Conservation (phyloP, 257 asterid genomes). For the Lycium barbarum region DNA sequence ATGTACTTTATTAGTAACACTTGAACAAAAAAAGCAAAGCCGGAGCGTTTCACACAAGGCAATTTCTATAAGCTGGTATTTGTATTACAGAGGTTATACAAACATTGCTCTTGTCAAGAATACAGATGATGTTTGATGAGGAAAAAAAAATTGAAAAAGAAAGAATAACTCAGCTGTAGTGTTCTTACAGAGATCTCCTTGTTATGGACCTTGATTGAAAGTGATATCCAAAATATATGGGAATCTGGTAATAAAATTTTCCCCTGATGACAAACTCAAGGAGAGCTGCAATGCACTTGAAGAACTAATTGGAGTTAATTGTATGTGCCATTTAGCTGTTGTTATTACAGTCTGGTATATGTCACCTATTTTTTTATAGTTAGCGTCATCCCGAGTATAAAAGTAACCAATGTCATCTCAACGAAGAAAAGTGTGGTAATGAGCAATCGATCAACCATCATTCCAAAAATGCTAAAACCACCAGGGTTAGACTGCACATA, state of each 20-base stretch:
- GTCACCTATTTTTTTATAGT: constrained; percentile 56
- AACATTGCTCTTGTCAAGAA: background rate
- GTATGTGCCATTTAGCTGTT: background rate
- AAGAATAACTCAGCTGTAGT: background rate
- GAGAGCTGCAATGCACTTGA: background rate
- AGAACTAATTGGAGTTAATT: background rate
- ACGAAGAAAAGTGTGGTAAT: constrained; percentile 80
- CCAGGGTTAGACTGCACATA: constrained; percentile 83
- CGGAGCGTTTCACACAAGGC: background rate
- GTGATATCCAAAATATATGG: constrained; percentile 16
- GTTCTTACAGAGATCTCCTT: constrained; percentile 15
- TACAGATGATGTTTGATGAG: background rate
- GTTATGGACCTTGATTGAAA: constrained; percentile 3
- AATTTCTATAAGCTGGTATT: background rate
- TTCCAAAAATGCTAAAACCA: constrained; percentile 84
- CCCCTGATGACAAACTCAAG: background rate
- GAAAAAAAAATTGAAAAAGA: background rate
- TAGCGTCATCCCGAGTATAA: constrained; percentile 85
- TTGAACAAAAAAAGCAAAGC: background rate
- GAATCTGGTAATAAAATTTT: background rate
- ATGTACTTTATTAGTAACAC: background rate
- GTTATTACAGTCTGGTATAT: background rate
- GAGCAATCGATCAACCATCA: constrained; percentile 79
- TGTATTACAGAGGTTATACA: background rate
- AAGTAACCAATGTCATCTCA: constrained; percentile 78